Percentiles rank a stretch among this genome's conserved stretches.
These are phyloP conservation scores for Lasiodiplodia citricola DNA, from an alignment of 2,329 filamentous ascomycete genomes.

Conservation along the genomic window DNA sequence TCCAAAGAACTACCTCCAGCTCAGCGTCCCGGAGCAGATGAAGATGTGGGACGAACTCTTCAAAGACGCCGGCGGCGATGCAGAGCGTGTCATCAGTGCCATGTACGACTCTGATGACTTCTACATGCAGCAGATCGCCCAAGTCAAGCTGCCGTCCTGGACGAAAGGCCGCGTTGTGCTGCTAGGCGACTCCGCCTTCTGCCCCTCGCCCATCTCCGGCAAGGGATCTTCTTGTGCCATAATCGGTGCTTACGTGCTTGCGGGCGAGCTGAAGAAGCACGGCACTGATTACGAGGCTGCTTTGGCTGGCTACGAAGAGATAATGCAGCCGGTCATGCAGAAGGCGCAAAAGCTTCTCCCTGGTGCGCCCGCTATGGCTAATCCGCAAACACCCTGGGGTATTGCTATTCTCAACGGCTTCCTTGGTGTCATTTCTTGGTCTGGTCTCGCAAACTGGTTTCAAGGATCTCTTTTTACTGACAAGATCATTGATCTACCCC, in stretches of 20 bases:
- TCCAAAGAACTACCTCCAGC: conserved; percentile 32
- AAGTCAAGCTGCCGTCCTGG: conserved; percentile 46
- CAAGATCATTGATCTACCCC: not conserved
- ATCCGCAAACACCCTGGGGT: conserved; percentile 36
- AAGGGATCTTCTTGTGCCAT: conserved; percentile 42
- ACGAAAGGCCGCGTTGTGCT: conserved; percentile 42
- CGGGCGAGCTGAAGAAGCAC: conserved; percentile 40
- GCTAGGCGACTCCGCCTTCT: conserved; percentile 48
- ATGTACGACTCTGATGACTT: conserved; percentile 51
- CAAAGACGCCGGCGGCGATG: conserved; percentile 46
- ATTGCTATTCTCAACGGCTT: conserved; percentile 32
- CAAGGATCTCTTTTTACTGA: not conserved
- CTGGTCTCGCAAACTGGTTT: not conserved
- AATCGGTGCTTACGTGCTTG: conserved; percentile 47
- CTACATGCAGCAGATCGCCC: conserved; percentile 51
- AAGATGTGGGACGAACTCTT: conserved; percentile 37
- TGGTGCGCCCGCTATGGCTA: conserved; percentile 35
- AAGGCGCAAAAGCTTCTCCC: conserved; percentile 35
- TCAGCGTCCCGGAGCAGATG: conserved; percentile 32
- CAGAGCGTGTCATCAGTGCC: conserved; percentile 42
- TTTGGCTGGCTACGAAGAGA: conserved; percentile 34
- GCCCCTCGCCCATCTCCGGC: conserved; percentile 41
- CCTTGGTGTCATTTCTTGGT: conserved; percentile 25
- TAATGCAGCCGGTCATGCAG: conserved; percentile 33
- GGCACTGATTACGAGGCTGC: conserved; percentile 32